These are phyloP conservation scores for Penicillium herquei DNA, from an alignment of 495 filamentous ascomycete genomes.

Conservation along the genomic window DNA sequence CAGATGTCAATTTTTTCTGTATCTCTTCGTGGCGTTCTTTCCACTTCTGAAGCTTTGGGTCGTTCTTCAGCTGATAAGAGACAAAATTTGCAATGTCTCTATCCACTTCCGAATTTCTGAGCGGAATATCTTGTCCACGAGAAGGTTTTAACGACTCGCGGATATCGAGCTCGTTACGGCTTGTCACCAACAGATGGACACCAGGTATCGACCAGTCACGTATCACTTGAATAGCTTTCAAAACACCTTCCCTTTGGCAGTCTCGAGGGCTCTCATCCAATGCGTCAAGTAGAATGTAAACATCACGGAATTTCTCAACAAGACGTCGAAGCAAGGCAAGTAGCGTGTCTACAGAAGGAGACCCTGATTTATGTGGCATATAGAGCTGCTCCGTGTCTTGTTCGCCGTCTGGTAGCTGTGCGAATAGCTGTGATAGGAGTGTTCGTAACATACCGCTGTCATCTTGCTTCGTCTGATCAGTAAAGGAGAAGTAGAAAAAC, in stretches of 20 bases:
- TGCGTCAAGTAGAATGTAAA: slow-evolving; percentile 31
- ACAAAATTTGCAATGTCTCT: slow-evolving; percentile 32
- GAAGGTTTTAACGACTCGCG: slow-evolving; percentile 23
- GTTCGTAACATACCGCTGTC: slow-evolving; percentile 32
- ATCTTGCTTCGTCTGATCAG: slow-evolving; percentile 30
- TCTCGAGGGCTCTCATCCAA: slow-evolving; percentile 27
- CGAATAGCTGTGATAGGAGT: slow-evolving; percentile 34
- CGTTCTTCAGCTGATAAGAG: slow-evolving; percentile 23
- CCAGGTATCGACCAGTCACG: slow-evolving; percentile 22
- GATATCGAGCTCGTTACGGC: slow-evolving; percentile 37
- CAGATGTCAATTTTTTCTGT: slow-evolving; percentile 15
- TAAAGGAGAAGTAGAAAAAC: slow-evolving; percentile 45
- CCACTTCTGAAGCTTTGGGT: slow-evolving; percentile 29
- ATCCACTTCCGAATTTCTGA: slow-evolving; percentile 27
- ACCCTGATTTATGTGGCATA: slow-evolving; percentile 4
- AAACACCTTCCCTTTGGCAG: slow-evolving; percentile 14
- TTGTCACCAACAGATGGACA: slow-evolving; percentile 38
- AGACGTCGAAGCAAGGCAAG: slow-evolving; percentile 14
- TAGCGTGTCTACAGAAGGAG: slow-evolving; percentile 12
- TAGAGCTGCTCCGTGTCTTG: slow-evolving; percentile 17
- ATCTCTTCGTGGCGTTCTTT: slow-evolving; percentile 25
- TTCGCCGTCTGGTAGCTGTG: slow-evolving; percentile 20
- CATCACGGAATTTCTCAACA: slow-evolving; percentile 14
- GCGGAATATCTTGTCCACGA: slow-evolving; percentile 10
- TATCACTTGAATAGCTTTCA: slow-evolving; percentile 22